phyloP scores from a whole-genome alignment of 805 yeast genomes.

The Hanseniaspora mollemarum region DNA sequence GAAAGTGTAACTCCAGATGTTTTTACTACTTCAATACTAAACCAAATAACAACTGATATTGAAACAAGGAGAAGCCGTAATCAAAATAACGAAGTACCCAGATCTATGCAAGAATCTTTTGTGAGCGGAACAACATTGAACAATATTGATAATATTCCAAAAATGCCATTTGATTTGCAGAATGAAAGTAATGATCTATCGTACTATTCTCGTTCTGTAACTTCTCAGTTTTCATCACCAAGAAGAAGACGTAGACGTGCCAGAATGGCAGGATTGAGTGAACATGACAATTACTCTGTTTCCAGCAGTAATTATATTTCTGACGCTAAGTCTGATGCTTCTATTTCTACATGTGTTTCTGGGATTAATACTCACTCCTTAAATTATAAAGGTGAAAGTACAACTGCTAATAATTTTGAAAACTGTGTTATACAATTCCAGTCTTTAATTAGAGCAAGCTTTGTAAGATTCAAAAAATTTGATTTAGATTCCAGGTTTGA shows the following conservation, averaged over 20 bases:
- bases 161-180: background rate
- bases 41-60: background rate
- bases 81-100: background rate
- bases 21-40: conserved; percentile 2
- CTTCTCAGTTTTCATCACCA: conserved; percentile 24
- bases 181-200: conserved; percentile 18
- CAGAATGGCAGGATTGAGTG: background rate
- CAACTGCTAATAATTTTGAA: background rate
- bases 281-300: background rate
- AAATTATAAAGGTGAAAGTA: background rate
- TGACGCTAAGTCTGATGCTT: conserved; percentile 22
- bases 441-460: conserved; percentile 58
- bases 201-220: conserved; percentile 29
- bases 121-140: conserved; percentile 1
- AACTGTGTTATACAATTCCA: conserved; percentile 43
- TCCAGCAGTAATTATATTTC: background rate
- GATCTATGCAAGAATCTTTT: background rate
- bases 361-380: background rate
- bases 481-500: conserved; percentile 52
- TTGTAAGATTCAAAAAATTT: conserved; percentile 50
- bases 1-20: conserved; percentile 4
- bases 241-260: conserved; percentile 19
- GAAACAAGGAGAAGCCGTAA: background rate
- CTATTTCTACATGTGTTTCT: conserved; percentile 21
- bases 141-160: background rate